phyloP scores from a whole-genome alignment of 1,139 yeast genomes.

The Pichia sp. region DNA sequence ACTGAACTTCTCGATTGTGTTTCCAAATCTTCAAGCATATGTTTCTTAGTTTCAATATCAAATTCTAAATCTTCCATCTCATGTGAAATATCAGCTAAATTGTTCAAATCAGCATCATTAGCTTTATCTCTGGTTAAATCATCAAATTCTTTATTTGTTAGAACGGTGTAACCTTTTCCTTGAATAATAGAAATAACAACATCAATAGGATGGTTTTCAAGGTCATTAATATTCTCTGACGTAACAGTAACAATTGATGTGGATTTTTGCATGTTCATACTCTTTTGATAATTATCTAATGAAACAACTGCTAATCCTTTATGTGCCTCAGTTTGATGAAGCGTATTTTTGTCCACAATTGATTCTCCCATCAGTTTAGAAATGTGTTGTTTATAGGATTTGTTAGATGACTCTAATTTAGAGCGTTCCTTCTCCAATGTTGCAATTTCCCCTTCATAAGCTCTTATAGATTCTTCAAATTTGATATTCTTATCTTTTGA shows the following conservation, averaged over 20 bases:
- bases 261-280: conserved; percentile 12
- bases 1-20: conserved; percentile 7
- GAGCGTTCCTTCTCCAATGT: not conserved
- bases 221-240: conserved; percentile 11
- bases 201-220: conserved; percentile 16
- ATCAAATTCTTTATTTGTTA: conserved; percentile 22
- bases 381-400: not conserved
- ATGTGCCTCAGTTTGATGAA: not conserved
- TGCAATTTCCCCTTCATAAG: not conserved
- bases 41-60: conserved; percentile 14
- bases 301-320: not conserved
- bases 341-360: not conserved
- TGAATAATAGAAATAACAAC: conserved; percentile 17
- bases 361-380: not conserved
- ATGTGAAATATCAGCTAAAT: conserved; percentile 11
- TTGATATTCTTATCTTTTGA: too few relatives aligned
- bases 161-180: conserved; percentile 22
- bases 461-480: too few relatives aligned
- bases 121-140: conserved; percentile 6
- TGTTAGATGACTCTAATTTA: conserved; percentile 1
- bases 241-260: conserved; percentile 17
- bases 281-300: conserved; percentile 1
- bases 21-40: conserved; percentile 10
- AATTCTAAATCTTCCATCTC: conserved; percentile 13
- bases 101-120: conserved; percentile 11